Conservation (phyloP, 2,329 filamentous ascomycete species). For the Hypoxylon sp. region DNA sequence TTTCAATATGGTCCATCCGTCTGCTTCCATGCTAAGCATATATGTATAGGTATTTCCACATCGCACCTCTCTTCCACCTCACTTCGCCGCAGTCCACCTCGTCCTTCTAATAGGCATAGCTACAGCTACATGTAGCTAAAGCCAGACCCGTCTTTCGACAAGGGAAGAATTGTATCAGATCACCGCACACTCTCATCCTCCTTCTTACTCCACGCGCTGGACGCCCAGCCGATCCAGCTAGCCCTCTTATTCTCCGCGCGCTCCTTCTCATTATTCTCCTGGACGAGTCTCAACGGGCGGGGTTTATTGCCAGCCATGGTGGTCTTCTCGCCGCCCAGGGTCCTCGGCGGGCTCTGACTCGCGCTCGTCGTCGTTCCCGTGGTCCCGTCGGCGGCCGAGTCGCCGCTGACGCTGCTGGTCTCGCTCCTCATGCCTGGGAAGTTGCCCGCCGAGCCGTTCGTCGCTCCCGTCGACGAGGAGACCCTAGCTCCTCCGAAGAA, state of each 20-base stretch:
- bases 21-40: not conserved
- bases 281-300: constrained; percentile 86
- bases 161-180: not conserved
- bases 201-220: constrained; percentile 62
- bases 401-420: constrained; percentile 76
- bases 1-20: not conserved
- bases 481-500: constrained; percentile 66
- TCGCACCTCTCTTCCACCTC: not conserved
- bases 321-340: constrained; percentile 60
- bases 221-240: constrained; percentile 76
- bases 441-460: constrained; percentile 67
- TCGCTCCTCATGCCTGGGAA: constrained; percentile 80
- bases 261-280: constrained; percentile 75
- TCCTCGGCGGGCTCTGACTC: constrained; percentile 67
- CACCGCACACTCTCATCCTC: constrained; percentile 54
- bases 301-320: constrained; percentile 80
- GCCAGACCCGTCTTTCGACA: not conserved
- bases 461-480: constrained; percentile 37
- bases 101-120: no score
- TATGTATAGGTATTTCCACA: not conserved
- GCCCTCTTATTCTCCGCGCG: constrained; percentile 69
- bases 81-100: not conserved
- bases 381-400: constrained; percentile 70
- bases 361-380: constrained; percentile 55
- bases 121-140: not conserved